phyloP scores from a whole-genome alignment of 2,329 filamentous ascomycete species.

The Gnomoniopsis sp. region DNA sequence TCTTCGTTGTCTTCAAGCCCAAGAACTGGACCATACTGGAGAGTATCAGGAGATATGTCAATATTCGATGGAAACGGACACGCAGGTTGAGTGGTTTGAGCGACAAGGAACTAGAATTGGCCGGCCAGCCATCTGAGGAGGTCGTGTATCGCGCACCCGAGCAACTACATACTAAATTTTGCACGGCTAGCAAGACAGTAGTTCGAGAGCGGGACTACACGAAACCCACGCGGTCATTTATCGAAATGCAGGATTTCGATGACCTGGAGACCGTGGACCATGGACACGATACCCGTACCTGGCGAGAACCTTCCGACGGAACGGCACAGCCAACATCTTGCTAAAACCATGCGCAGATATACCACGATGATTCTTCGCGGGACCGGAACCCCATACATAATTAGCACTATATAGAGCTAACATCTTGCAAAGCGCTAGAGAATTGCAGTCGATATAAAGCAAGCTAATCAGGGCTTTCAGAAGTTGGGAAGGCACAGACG shows the following conservation, averaged over 20 bases:
- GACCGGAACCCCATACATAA: background rate
- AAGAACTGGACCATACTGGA: background rate
- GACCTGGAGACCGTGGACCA: background rate
- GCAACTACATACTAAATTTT: background rate
- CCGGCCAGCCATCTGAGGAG: background rate
- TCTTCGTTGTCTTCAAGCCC: slow-evolving; percentile 1
- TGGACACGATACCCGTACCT: background rate
- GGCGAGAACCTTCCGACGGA: background rate
- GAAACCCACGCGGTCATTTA: background rate
- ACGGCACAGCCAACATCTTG: background rate
- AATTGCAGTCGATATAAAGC: slow-evolving; percentile 24
- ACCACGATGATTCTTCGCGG: background rate
- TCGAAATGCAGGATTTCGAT: background rate
- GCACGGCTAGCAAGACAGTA: background rate
- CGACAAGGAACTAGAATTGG: background rate
- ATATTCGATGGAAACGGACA: background rate
- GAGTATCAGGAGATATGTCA: background rate
- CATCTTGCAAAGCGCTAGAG: slow-evolving; percentile 15
- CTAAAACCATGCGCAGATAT: no score
- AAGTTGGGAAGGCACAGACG: slow-evolving; percentile 6
- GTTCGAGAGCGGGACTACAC: background rate
- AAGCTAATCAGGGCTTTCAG: slow-evolving; percentile 25
- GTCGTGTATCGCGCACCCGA: background rate
- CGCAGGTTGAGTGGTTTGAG: background rate
- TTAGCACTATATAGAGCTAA: background rate